A percentile compares a stretch with the other conserved stretches of the same genome.
phyloP scores from a whole-genome alignment of 257 asterid species.

The Solanum acaule region DNA sequence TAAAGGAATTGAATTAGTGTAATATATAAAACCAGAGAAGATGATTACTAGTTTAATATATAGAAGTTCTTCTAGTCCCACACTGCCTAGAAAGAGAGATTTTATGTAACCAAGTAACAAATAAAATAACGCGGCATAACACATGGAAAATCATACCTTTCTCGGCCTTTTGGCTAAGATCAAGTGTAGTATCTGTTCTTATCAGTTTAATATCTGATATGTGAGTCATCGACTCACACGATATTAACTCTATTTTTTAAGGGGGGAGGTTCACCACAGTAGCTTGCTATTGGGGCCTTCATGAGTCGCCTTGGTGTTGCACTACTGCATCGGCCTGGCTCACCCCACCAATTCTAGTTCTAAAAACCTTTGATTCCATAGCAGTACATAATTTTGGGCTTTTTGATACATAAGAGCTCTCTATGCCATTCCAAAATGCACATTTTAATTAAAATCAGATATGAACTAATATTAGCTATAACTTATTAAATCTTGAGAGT shows the following conservation, averaged over 20 bases:
- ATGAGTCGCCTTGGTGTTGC: neutral
- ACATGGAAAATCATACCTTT: slow-evolving; percentile 32
- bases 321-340: neutral
- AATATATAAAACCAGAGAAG: neutral
- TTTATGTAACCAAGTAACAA: no score
- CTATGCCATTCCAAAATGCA: no score
- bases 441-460: no score
- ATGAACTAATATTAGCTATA: no score
- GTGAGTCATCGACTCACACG: neutral
- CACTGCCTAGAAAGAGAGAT: no score
- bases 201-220: slow-evolving; percentile 30
- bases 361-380: no score
- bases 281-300: neutral
- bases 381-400: no score
- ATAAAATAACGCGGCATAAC: no score
- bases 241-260: neutral
- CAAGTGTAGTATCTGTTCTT: slow-evolving; percentile 80
- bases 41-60: neutral
- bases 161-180: slow-evolving; percentile 76
- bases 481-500: no score
- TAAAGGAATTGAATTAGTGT: no score
- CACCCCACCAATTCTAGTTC: neutral
- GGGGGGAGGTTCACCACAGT: neutral
- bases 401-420: no score
- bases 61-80: no score